These are phyloP conservation scores for Acanthamoeba healyi DNA, from an alignment of 208 protist genomes.

Conservation along the genomic window DNA sequence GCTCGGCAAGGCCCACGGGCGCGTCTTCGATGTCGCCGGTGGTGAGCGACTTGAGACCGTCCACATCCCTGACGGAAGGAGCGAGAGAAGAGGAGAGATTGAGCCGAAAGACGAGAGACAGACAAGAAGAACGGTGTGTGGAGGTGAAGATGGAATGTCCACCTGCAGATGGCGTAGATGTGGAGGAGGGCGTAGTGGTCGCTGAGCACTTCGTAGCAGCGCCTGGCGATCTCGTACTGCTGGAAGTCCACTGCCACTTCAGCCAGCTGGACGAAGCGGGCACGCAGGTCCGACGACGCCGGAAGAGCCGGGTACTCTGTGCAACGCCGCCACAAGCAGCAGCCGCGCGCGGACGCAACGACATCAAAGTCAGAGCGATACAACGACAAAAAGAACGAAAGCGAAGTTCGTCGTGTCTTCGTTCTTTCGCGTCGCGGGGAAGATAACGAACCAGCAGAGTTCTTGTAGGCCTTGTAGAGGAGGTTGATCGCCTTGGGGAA, in stretches of 20 bases:
- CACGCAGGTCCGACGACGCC: background rate
- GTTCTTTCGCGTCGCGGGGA: background rate
- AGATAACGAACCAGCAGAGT: slow-evolving; percentile 13
- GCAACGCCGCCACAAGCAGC: too few species aligned
- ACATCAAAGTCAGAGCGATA: background rate
- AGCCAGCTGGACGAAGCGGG: slow-evolving; percentile 19
- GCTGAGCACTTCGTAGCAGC: slow-evolving; percentile 63
- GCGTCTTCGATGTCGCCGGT: background rate
- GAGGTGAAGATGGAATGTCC: background rate
- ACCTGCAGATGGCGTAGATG: slow-evolving; percentile 66
- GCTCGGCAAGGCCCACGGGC: slow-evolving; percentile 19
- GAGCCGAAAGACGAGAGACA: background rate
- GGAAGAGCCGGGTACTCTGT: slow-evolving; percentile 52
- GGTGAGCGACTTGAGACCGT: slow-evolving; percentile 33
- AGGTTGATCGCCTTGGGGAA: slow-evolving; percentile 64
- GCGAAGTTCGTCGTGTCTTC: background rate
- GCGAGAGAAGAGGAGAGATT: background rate
- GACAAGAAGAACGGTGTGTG: background rate
- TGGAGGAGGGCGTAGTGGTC: slow-evolving; percentile 65
- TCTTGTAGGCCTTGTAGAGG: slow-evolving; percentile 64
- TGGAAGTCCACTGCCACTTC: slow-evolving; percentile 26
- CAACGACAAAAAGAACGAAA: background rate
- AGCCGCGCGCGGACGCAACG: too few species aligned
- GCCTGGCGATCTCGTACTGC: slow-evolving; percentile 48
- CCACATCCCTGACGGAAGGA: background rate